Base-by-base conservation (phyloP, 176 grass and related monocot species). In the Phoenix dactylifera region DNA sequence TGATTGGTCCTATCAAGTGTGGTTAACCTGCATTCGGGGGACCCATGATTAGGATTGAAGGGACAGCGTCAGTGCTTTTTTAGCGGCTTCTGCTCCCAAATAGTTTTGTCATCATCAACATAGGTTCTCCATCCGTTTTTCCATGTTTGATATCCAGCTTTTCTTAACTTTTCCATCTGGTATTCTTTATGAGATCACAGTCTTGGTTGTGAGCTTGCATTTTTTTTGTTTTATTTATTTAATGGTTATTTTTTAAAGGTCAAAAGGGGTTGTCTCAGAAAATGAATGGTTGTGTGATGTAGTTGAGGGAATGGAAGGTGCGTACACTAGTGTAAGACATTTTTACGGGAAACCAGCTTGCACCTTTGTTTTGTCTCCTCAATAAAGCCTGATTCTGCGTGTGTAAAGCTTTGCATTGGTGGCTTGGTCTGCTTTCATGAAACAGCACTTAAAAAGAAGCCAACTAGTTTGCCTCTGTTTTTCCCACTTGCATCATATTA, bases 21-120 rank as follows among this genome's bases (percentile, higher is more conserved):
- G 0, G 35, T 44, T 44, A 44, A 44, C 12, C 35, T 44, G 35
- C 9, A 9, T 44, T 12, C 9, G 12, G 35, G 10, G 35, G 35
- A 14, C 35, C 35, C 35, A 44, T 44, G 56, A 72, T 67, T 73
- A 29, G 12, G 54, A 58, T 22, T n/a, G 44, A 55, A 39, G 86
- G 83, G 24, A 74, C 74, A 65, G 78, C 70, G 75, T 52, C 78
- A 83, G 83, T 88, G 83, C 76, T 52, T 87, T 96, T 90, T 96
- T 81, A 90, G 83, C 80, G 79, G 83, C 62, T 87, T 54, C 61
- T 96, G 80, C 68, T 84, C 87, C 78, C 22, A 67, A 66, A 52
- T 66, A 65, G 32, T 66, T 71, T 32, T 26, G 16, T 28, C 50
- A 49, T 60, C 23, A 16, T 51, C 48, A 15, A 30, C 56, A 25